Conservation (phyloP, 2,329 filamentous ascomycete species). For the Talaromyces funiculosus region DNA sequence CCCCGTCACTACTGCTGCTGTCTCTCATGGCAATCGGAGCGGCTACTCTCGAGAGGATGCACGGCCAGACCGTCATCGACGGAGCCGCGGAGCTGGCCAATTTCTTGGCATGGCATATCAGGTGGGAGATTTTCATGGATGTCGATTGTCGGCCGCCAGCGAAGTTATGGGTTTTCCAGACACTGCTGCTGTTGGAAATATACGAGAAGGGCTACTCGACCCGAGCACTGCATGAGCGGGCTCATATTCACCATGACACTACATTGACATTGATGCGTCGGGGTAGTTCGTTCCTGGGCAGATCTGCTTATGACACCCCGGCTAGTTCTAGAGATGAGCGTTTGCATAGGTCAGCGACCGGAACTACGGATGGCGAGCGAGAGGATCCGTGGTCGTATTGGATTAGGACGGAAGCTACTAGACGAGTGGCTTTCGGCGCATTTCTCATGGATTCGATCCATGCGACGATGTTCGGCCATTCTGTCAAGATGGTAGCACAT, state of each 20-base stretch:
- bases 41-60: conserved; percentile 76
- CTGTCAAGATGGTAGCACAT: conserved; percentile 92
- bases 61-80: conserved; percentile 67
- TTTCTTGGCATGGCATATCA: conserved; percentile 86
- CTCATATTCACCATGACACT: conserved; percentile 94
- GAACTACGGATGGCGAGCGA: conserved; percentile 60
- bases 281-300: conserved; percentile 82
- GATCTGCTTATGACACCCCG: conserved; percentile 77
- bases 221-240: conserved; percentile 81
- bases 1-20: conserved; percentile 75
- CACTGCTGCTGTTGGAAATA: conserved; percentile 77
- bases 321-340: conserved; percentile 64
- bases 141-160: conserved; percentile 83
- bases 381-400: conserved; percentile 95
- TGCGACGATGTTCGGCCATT: conserved; percentile 96
- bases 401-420: conserved; percentile 89
- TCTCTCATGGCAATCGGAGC: conserved; percentile 91
- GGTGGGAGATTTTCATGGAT: conserved; percentile 94
- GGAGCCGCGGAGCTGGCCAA: conserved; percentile 78
- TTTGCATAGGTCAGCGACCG: conserved; percentile 32
- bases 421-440: conserved; percentile 83
- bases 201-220: conserved; percentile 99
- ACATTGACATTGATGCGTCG: conserved; percentile 93
- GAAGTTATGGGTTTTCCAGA: conserved; percentile 94
- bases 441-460: conserved; percentile 95